Evolutionary conservation across 495 filamentous ascomycete genomes (phyloP).

Genomic region (Aspergillus heteromorphus): DNA sequence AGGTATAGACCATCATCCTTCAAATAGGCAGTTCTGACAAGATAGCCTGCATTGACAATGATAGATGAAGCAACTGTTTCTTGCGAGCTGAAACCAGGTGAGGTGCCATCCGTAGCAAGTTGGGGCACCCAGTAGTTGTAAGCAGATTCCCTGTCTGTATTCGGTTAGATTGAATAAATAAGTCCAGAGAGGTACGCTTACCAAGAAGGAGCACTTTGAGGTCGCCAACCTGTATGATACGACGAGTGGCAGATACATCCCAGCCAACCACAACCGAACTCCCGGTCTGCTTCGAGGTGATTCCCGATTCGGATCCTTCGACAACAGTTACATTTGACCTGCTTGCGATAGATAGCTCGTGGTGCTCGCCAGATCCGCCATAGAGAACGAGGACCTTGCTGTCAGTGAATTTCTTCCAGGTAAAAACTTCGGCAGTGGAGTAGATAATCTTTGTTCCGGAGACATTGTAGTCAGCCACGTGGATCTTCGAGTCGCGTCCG

Average conservation of each 20-base stretch:
- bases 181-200: slow-evolving; percentile 13
- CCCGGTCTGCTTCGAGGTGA: slow-evolving; percentile 38
- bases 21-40: slow-evolving; percentile 60
- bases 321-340: slow-evolving; percentile 35
- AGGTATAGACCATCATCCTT: slow-evolving; percentile 48
- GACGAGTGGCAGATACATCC: slow-evolving; percentile 44
- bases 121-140: slow-evolving; percentile 72
- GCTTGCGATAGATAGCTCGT: slow-evolving; percentile 58
- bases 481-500: slow-evolving; percentile 70
- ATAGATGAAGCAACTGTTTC: slow-evolving; percentile 43
- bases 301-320: slow-evolving; percentile 40
- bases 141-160: slow-evolving; percentile 58
- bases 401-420: slow-evolving; percentile 57
- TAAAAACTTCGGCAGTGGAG: slow-evolving; percentile 72
- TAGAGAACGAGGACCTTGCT: slow-evolving; percentile 64
- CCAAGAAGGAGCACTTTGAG: slow-evolving; percentile 52
- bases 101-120: slow-evolving; percentile 29
- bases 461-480: slow-evolving; percentile 69
- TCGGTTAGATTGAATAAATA: not conserved
- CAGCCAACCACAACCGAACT: slow-evolving; percentile 52
- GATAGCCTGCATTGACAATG: slow-evolving; percentile 69
- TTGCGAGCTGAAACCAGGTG: slow-evolving; percentile 33
- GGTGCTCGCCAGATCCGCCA: slow-evolving; percentile 61
- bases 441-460: slow-evolving; percentile 61
- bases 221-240: slow-evolving; percentile 51